Evolutionary conservation across 495 filamentous ascomycete species (phyloP).

Genomic region (Hypoxylon fragiforme): DNA sequence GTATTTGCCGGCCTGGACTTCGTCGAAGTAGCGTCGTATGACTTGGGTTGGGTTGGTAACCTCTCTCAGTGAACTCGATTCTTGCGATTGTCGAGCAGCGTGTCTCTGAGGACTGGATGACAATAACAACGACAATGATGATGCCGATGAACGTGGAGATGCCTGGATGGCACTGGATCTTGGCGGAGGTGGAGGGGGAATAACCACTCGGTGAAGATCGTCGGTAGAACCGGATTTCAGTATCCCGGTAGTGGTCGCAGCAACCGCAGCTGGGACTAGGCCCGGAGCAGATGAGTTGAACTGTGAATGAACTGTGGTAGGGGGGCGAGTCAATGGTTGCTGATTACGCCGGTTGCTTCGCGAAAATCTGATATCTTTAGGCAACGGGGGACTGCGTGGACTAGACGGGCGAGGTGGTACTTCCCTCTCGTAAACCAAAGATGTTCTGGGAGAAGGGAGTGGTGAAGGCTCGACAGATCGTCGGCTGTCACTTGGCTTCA

Average conservation of each 20-base stretch:
- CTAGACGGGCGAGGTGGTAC: slow-evolving; percentile 27
- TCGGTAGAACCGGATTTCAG: slow-evolving; percentile 22
- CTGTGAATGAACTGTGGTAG: slow-evolving; percentile 23
- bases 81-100: slow-evolving; percentile 34
- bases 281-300: slow-evolving; percentile 23
- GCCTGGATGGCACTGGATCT: slow-evolving; percentile 8
- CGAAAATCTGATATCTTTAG: slow-evolving; percentile 33
- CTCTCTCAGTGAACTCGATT: slow-evolving; percentile 32
- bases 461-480: slow-evolving; percentile 30
- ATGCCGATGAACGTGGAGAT: slow-evolving; percentile 23
- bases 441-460: slow-evolving; percentile 28
- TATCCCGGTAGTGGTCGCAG: slow-evolving; percentile 23
- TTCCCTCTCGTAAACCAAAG: slow-evolving; percentile 32
- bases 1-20: slow-evolving; percentile 35
- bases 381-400: slow-evolving; percentile 44
- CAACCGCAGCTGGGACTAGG: slow-evolving; percentile 19
- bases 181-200: slow-evolving; percentile 22
- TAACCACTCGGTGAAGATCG: slow-evolving; percentile 30
- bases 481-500: slow-evolving; percentile 18
- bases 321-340: slow-evolving; percentile 34
- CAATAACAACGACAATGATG: slow-evolving; percentile 23
- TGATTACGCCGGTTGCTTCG: slow-evolving; percentile 36
- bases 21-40: slow-evolving; percentile 42
- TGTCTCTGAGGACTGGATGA: slow-evolving; percentile 24
- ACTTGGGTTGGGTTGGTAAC: slow-evolving; percentile 19